A percentile compares a stretch with the other conserved stretches of the same genome.
phyloP scores from a whole-genome alignment of 805 yeast species.

The Kuraishia cidri region DNA sequence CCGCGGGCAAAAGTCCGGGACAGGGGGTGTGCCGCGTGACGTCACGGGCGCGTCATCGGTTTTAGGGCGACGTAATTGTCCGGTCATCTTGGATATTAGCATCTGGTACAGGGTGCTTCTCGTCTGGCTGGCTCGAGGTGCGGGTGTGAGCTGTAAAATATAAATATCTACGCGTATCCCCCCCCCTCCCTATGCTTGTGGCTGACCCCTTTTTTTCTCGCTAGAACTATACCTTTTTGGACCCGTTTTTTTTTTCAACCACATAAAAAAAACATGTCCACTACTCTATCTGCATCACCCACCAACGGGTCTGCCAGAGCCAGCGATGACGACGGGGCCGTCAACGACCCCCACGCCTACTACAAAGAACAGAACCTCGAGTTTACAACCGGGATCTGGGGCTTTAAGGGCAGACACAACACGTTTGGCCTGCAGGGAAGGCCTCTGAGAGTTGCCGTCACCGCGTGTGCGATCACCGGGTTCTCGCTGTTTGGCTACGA shows the following conservation, averaged over 20 bases:
- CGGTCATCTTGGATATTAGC: no score
- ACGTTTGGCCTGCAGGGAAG: conserved; percentile 52
- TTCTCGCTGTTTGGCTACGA: conserved; percentile 70
- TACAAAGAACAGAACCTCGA: no score
- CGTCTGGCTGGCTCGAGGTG: no score
- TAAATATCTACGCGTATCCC: not conserved
- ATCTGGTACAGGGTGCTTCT: no score
- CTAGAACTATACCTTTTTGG: not conserved
- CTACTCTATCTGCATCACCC: not conserved
- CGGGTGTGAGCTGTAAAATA: not conserved
- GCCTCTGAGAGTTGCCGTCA: conserved; percentile 33
- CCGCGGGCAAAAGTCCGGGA: no score
- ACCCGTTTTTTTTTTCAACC: not conserved
- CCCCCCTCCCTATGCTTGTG: not conserved
- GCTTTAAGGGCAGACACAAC: conserved; percentile 13
- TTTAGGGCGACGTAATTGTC: no score
- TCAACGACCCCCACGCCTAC: not conserved
- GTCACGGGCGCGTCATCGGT: no score
- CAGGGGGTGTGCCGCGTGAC: no score
- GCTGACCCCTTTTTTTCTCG: not conserved
- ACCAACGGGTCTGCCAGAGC: no score
- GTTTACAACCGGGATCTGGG: not conserved
- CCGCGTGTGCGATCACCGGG: conserved; percentile 56
- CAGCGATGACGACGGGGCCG: no score
- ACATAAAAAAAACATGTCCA: not conserved